A percentile compares a stretch with the other conserved stretches of the same genome.
These are phyloP conservation scores for Bathelium albidoporum DNA, from an alignment of 495 filamentous ascomycete genomes.

Conservation along the genomic window DNA sequence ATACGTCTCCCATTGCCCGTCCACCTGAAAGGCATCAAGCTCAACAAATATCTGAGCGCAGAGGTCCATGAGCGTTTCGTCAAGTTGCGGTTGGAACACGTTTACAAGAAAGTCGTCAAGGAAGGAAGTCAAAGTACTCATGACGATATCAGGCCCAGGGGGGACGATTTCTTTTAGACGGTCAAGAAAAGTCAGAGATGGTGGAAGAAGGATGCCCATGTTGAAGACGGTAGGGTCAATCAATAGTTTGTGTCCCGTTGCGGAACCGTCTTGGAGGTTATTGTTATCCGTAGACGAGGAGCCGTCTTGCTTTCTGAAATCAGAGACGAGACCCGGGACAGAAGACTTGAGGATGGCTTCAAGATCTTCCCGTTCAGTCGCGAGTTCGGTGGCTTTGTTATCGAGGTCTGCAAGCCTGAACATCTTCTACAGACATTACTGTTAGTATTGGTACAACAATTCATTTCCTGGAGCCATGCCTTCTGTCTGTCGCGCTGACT, in stretches of 20 bases:
- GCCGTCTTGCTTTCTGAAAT: conserved; percentile 46
- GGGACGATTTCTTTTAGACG: conserved; percentile 87
- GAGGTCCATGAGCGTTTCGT: conserved; percentile 86
- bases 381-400: conserved; percentile 58
- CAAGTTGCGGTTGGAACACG: conserved; percentile 91
- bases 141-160: conserved; percentile 67
- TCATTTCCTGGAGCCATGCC: conserved; percentile 24
- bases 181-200: conserved; percentile 87
- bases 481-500: conserved; percentile 58
- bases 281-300: conserved; percentile 27
- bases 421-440: conserved; percentile 46
- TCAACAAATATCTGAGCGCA: conserved; percentile 74
- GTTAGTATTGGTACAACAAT: background rate
- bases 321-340: conserved; percentile 84
- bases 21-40: conserved; percentile 76
- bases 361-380: conserved; percentile 77
- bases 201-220: conserved; percentile 85
- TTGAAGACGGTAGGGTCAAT: conserved; percentile 97
- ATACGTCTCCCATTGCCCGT: conserved; percentile 66
- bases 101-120: conserved; percentile 97
- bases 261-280: conserved; percentile 46
- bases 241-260: conserved; percentile 71
- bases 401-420: conserved; percentile 87
- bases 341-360: conserved; percentile 82
- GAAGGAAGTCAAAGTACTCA: conserved; percentile 84